A percentile compares a stretch with the other conserved stretches of the same genome.
These are phyloP conservation scores for Fusarium lateritium DNA, from an alignment of 2,329 filamentous ascomycete genomes.

Conservation along the genomic window DNA sequence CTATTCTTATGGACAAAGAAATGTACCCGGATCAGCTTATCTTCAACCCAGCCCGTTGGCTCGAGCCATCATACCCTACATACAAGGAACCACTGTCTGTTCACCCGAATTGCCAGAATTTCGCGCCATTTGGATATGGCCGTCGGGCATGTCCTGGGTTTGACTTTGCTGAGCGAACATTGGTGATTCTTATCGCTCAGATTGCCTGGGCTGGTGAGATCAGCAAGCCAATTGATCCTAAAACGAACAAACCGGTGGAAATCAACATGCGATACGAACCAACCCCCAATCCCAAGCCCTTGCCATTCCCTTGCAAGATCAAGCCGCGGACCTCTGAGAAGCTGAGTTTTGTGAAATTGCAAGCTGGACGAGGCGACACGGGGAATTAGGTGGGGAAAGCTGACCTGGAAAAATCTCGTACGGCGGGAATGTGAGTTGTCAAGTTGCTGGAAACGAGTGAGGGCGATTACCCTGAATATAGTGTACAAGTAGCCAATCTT, in stretches of 20 bases:
- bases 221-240: background rate
- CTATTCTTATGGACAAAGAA: slow-evolving; percentile 11
- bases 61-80: background rate
- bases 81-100: slow-evolving; percentile 4
- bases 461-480: too few relatives aligned
- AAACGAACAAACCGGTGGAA: background rate
- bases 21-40: slow-evolving; percentile 14
- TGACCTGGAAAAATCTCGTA: too few relatives aligned
- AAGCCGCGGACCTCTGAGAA: background rate
- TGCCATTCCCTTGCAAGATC: background rate
- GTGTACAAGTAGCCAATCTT: too few relatives aligned
- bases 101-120: slow-evolving; percentile 8
- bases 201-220: background rate
- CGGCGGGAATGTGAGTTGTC: too few relatives aligned
- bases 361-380: too few relatives aligned
- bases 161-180: slow-evolving; percentile 1
- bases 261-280: background rate
- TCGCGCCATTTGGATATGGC: slow-evolving; percentile 2
- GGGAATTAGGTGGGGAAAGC: too few relatives aligned
- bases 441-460: too few relatives aligned
- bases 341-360: background rate
- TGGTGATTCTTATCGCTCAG: background rate
- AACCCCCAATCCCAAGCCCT: background rate
- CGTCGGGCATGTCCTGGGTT: background rate
- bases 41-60: slow-evolving; percentile 16